Conservation (phyloP, 2,329 filamentous ascomycete species). For the Polychaeton citri region DNA sequence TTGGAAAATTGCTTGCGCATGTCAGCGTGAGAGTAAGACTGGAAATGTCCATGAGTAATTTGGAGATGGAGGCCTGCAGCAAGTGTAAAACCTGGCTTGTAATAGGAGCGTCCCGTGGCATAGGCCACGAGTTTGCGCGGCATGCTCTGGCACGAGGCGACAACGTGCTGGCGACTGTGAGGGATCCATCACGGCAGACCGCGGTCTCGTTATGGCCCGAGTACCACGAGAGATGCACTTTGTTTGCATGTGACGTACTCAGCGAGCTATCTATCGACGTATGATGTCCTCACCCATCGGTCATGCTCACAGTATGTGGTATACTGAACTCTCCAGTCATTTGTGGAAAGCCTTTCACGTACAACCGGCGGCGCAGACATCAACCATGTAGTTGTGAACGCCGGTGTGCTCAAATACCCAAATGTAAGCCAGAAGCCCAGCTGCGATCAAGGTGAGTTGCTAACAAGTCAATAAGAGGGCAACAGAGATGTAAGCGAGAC, state of each 20-base stretch:
- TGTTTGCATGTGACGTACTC: conserved; percentile 36
- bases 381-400: conserved; percentile 44
- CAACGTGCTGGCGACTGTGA: conserved; percentile 39
- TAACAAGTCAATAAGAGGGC: conserved; percentile 29
- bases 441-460: neutral
- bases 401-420: conserved; percentile 42
- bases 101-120: conserved; percentile 33
- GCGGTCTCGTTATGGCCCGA: conserved; percentile 6
- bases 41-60: too few species aligned
- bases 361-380: conserved; percentile 30
- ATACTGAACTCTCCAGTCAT: too few species aligned
- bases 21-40: too few species aligned
- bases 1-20: too few species aligned
- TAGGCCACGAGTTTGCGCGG: conserved; percentile 40
- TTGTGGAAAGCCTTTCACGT: conserved; percentile 25
- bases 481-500: conserved; percentile 32
- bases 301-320: too few species aligned
- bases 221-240: conserved; percentile 3
- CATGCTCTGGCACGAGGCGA: conserved; percentile 35
- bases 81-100: conserved; percentile 30
- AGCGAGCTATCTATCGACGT: conserved; percentile 38
- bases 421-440: conserved; percentile 29
- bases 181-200: conserved; percentile 19
- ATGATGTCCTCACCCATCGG: conserved; percentile 4
- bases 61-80: neutral